These are phyloP conservation scores for Sphenostylis stenocarpa DNA, from an alignment of 306 rosid genomes.

Conservation along the genomic window DNA sequence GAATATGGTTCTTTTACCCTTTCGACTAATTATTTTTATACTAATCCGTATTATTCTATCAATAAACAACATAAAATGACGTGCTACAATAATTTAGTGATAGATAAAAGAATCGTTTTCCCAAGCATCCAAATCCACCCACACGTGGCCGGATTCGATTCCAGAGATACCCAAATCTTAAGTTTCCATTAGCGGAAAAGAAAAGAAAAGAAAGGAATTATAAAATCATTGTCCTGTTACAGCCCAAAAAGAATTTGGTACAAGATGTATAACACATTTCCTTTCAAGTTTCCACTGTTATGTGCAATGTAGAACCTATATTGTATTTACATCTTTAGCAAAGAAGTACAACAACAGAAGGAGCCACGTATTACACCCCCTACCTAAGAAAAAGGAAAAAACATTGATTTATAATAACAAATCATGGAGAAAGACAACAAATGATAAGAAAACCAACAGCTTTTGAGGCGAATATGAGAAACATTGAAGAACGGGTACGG, in stretches of 20 bases:
- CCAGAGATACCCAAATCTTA: neutral
- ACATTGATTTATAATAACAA: neutral
- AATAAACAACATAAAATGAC: neutral
- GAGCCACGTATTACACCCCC: neutral
- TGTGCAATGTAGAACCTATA: neutral
- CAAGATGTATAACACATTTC: neutral
- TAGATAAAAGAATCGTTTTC: neutral
- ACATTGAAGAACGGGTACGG: neutral
- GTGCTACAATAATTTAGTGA: neutral
- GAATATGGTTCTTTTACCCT: neutral
- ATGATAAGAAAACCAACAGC: neutral
- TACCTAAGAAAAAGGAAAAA: neutral
- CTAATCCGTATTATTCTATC: neutral
- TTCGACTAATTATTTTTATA: neutral
- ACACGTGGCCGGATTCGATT: neutral
- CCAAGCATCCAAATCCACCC: neutral
- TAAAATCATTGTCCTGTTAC: neutral
- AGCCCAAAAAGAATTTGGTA: neutral
- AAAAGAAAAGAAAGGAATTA: neutral
- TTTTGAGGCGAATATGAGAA: neutral
- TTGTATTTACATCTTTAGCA: neutral
- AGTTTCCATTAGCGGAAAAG: neutral
- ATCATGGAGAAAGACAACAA: neutral
- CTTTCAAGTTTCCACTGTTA: neutral
- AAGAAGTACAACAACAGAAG: neutral